These are phyloP conservation scores for Pelargonium nanum DNA, from an alignment of 345 rosid genomes.

Conservation along the genomic window DNA sequence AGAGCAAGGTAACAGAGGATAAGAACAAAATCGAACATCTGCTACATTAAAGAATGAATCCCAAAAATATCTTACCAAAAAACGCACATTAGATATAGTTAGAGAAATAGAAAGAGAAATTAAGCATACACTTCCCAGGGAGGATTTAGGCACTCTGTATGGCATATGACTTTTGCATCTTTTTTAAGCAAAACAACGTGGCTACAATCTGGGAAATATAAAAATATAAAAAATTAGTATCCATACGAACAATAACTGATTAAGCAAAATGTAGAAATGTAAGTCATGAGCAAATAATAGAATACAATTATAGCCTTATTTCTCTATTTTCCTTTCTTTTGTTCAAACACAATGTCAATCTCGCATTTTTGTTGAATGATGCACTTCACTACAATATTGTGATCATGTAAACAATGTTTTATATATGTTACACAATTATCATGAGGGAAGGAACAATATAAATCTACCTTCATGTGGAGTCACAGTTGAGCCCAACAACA, in stretches of 20 bases:
- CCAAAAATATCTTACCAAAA: neutral
- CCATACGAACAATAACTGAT: neutral
- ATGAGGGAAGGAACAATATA: neutral
- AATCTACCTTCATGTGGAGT: neutral
- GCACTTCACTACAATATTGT: neutral
- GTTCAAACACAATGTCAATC: neutral
- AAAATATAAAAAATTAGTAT: neutral
- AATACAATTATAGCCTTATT: neutral
- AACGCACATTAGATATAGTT: neutral
- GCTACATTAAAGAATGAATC: neutral
- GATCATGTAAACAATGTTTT: neutral
- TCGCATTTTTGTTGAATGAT: neutral
- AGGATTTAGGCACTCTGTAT: slow-evolving; percentile 18
- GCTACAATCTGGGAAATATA: slow-evolving; percentile 5
- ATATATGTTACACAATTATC: neutral
- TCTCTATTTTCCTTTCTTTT: neutral
- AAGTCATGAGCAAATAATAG: neutral
- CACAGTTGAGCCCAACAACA: neutral
- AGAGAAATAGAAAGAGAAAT: neutral
- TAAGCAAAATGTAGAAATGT: neutral
- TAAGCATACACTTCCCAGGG: slow-evolving; percentile 17
- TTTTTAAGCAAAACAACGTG: slow-evolving; percentile 12
- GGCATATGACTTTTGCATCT: slow-evolving; percentile 19
- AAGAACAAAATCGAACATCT: neutral
- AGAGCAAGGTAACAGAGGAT: neutral